Conservation (phyloP, 2,329 filamentous ascomycete species). For the Neurospora sp. region DNA sequence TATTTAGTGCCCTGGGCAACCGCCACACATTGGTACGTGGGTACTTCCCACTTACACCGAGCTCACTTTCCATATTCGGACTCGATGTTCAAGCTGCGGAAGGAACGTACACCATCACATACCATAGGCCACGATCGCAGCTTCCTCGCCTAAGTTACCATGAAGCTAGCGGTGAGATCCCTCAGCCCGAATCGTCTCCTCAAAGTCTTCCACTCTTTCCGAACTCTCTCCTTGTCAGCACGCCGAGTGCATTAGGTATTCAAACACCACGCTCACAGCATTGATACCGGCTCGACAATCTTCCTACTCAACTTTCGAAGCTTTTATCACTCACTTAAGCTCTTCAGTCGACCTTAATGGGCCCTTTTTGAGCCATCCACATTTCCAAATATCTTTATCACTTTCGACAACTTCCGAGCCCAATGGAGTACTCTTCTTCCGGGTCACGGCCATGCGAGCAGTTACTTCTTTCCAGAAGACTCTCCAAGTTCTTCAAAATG, state of each 20-base stretch:
- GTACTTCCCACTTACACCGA: not conserved
- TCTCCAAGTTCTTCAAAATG: constrained; percentile 23
- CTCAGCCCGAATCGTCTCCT: not conserved
- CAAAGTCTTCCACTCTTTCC: not conserved
- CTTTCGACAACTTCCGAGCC: not conserved
- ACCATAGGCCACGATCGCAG: not conserved
- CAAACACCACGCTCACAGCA: not conserved
- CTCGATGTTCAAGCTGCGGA: not conserved
- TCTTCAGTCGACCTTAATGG: not conserved
- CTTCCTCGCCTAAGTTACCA: not conserved
- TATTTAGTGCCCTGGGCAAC: not conserved
- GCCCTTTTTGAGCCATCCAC: not conserved
- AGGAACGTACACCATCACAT: not conserved
- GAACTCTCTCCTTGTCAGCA: not conserved
- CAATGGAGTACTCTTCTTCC: not conserved
- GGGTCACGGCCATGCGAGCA: not conserved
- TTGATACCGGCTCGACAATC: not conserved
- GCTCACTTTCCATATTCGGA: not conserved
- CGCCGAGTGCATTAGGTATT: not conserved
- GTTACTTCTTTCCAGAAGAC: not conserved
- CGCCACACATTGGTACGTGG: not conserved
- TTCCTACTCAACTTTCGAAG: not conserved
- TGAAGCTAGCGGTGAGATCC: not conserved
- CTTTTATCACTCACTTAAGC: not conserved
- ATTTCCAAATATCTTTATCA: not conserved